A percentile compares a stretch with the other conserved stretches of the same genome.
phyloP scores from a whole-genome alignment of 129 eudicot species.

The Artemisia annua region DNA sequence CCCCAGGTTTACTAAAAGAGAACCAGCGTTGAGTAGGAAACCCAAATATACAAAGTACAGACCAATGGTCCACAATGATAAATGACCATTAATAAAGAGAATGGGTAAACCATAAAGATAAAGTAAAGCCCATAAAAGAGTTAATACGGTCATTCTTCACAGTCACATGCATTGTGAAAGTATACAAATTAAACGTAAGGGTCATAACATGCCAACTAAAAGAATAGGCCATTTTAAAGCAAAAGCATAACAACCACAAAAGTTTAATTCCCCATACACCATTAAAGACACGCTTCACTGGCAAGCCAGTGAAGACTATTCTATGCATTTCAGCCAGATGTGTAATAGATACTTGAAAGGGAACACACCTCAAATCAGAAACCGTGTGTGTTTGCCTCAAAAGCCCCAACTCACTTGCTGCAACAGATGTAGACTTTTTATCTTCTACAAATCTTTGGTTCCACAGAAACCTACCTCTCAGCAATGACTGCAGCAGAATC shows the following conservation, averaged over 20 bases:
- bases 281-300: slow-evolving; percentile 7
- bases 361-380: slow-evolving; percentile 66
- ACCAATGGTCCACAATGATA: background rate
- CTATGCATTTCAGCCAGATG: background rate
- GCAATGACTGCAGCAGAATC: slow-evolving; percentile 47
- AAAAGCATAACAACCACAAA: slow-evolving; percentile 1
- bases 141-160: too few species aligned
- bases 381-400: slow-evolving; percentile 76
- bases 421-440: too few species aligned
- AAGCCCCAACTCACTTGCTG: slow-evolving; percentile 77
- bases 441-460: slow-evolving; percentile 46
- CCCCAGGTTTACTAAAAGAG: background rate
- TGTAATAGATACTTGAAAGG: background rate
- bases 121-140: too few species aligned
- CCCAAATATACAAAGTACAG: background rate
- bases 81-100: background rate
- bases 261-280: background rate
- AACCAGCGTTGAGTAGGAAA: background rate
- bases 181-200: background rate
- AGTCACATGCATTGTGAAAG: background rate
- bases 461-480: slow-evolving; percentile 69
- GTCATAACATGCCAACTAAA: slow-evolving; percentile 4
- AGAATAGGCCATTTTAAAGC: background rate
- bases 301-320: slow-evolving; percentile 13
- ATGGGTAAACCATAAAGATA: too few species aligned